Conservation (phyloP, 140 eudicot species). For the Oenanthe javanica region DNA sequence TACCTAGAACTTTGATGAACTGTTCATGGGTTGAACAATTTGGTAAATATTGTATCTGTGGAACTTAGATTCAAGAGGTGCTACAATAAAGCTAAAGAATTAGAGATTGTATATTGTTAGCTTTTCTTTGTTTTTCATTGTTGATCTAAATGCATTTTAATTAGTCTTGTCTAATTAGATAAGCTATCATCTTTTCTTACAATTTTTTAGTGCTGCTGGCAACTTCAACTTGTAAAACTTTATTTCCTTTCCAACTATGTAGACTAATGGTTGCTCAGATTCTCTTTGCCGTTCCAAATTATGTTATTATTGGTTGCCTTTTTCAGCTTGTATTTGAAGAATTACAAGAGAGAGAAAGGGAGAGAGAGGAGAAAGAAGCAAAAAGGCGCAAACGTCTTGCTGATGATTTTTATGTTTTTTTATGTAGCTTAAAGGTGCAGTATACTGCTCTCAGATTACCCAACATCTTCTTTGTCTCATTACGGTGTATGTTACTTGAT, state of each 20-base stretch:
- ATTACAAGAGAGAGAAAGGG: slow-evolving; percentile 67
- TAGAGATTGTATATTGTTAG: not conserved
- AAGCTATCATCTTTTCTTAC: not conserved
- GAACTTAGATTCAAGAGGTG: not conserved
- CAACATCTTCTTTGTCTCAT: not conserved
- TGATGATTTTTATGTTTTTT: slow-evolving; percentile 59
- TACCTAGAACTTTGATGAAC: not conserved
- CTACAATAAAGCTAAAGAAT: not conserved
- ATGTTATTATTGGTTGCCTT: not conserved
- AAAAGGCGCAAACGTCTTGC: slow-evolving; percentile 86
- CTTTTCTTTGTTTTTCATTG: not conserved
- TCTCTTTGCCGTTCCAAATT: not conserved
- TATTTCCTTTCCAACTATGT: not conserved
- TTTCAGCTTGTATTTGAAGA: slow-evolving; percentile 82
- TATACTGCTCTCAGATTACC: not conserved
- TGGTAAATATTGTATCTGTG: not conserved
- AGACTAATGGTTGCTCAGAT: not conserved
- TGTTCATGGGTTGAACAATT: not conserved
- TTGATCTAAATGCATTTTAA: not conserved
- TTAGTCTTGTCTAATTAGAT: not conserved
- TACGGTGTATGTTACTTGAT: not conserved
- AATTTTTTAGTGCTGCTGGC: not conserved
- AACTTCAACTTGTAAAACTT: not conserved
- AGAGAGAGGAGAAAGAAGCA: slow-evolving; percentile 88
- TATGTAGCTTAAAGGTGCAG: slow-evolving; percentile 40